phyloP scores from a whole-genome alignment of 192 early-diverging fungal genomes.

The Pilaira anomala region DNA sequence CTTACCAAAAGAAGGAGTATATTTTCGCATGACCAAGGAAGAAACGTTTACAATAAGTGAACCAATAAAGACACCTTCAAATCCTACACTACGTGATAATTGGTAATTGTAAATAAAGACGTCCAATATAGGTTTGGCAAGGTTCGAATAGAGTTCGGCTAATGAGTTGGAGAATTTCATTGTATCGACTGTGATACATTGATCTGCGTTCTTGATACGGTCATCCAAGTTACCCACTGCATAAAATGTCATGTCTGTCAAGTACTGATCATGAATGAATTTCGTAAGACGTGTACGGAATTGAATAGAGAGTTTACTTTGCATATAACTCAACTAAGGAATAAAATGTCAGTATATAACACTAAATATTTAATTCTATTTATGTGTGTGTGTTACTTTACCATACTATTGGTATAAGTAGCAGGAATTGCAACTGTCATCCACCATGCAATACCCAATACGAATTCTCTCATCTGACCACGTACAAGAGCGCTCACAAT shows the following conservation, averaged over 20 bases:
- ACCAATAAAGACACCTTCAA: slow-evolving; percentile 79
- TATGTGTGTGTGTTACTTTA: slow-evolving; percentile 29
- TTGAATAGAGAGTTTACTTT: slow-evolving; percentile 71
- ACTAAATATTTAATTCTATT: not conserved
- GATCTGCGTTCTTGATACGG: slow-evolving; percentile 87
- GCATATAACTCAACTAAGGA: slow-evolving; percentile 64
- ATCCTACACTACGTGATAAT: slow-evolving; percentile 76
- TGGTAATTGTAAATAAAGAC: slow-evolving; percentile 90
- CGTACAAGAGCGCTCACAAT: slow-evolving; percentile 77
- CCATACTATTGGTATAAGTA: slow-evolving; percentile 94
- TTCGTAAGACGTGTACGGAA: slow-evolving; percentile 87
- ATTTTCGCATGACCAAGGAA: slow-evolving; percentile 68
- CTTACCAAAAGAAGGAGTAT: slow-evolving; percentile 96
- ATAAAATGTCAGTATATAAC: slow-evolving; percentile 1
- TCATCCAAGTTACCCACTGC: slow-evolving; percentile 91
- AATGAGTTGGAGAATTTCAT: slow-evolving; percentile 86
- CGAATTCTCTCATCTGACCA: slow-evolving; percentile 76
- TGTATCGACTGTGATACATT: slow-evolving; percentile 87
- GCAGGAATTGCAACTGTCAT: slow-evolving; percentile 92
- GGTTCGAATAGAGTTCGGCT: slow-evolving; percentile 87
- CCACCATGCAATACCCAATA: slow-evolving; percentile 84
- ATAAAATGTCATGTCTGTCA: slow-evolving; percentile 91
- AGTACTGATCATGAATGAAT: slow-evolving; percentile 82
- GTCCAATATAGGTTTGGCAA: slow-evolving; percentile 94
- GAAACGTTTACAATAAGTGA: slow-evolving; percentile 77